Evolutionary conservation across 2,329 filamentous ascomycete species (phyloP), one percentile per base, ranked within the genome.

Genomic region (Pseudonectria foliicola): DNA sequence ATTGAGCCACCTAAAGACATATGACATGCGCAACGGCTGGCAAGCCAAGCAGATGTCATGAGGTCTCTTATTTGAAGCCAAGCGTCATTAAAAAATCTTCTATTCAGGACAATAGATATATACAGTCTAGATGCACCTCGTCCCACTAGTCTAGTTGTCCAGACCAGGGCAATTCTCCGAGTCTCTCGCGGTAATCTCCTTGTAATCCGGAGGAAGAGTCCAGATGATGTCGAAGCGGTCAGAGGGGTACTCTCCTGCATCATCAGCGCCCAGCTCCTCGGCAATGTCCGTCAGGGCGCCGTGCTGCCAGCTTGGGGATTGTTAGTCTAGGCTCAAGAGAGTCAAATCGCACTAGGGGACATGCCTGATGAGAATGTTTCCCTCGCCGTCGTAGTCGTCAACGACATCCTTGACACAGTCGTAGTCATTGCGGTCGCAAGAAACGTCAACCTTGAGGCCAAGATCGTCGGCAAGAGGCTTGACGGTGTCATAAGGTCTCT

Each of bases 331-430:
- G 13, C 4, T 16, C 25, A 10, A 26, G 11, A 10, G 12, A 12
- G 3, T 2, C 7, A 1, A 11, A 7, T 2, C 8, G 10, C 7
- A 13, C 2, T 8, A 8, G 18, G 8, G 21, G 14, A 36, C 58
- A 34, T 44, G 66, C 64, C 64, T 77, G 38, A 80, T 71, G 29
- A 81, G 53, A 30, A 81, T 71, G 43, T 80, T 80, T 2, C 72
- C 73, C 0, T 52, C 38, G 1, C 71, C 70, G 0, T 48, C 37
- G 40, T 75, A 77, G 6, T 45, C 43, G 2, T 70, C 46, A 2
- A 80, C 66, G 1, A 61, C 61, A 5, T 73, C 54, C 14, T 61
- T 60, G 13, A 80, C 76, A 39, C 76, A 79, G 6, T 66, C 55
- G 6, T 61, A 44, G 41, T 80, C 71, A 39, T 76, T 70, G 11